A percentile compares a stretch with the other conserved stretches of the same genome.
Conservation (phyloP, 208 protist genomes). For the Herpetomonas samuelpessoai region DNA sequence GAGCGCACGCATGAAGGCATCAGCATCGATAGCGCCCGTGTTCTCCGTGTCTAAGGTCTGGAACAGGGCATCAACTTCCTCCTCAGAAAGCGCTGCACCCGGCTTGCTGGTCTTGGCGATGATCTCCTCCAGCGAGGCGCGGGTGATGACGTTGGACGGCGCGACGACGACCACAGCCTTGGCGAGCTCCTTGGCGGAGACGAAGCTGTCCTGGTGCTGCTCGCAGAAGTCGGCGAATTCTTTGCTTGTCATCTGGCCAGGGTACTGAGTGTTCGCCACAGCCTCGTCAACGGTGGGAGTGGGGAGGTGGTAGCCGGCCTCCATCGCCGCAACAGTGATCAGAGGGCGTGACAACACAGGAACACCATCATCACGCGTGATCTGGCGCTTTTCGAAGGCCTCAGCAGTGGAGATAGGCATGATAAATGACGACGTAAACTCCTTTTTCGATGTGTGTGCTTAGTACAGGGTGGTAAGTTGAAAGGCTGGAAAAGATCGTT, state of each 20-base stretch:
- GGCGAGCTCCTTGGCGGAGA: constrained; percentile 62
- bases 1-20: constrained; percentile 71
- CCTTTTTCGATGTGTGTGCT: constrained; percentile 2
- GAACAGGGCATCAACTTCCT: constrained; percentile 84
- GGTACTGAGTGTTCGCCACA: constrained; percentile 32
- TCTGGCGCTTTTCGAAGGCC: constrained; percentile 66
- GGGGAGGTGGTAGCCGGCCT: constrained; percentile 71
- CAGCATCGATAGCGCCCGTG: constrained; percentile 64
- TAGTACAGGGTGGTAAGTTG: background rate
- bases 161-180: constrained; percentile 66
- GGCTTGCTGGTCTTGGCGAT: constrained; percentile 37
- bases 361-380: constrained; percentile 65
- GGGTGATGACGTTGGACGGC: constrained; percentile 68
- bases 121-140: constrained; percentile 66
- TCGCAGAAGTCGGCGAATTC: constrained; percentile 76
- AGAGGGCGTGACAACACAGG: constrained; percentile 50
- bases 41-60: constrained; percentile 61
- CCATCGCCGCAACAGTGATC: constrained; percentile 72
- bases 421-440: constrained; percentile 4
- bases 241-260: constrained; percentile 67
- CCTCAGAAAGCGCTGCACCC: constrained; percentile 40
- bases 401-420: constrained; percentile 64
- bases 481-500: too few relatives aligned
- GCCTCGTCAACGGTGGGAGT: constrained; percentile 63
- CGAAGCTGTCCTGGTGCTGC: constrained; percentile 34